A percentile compares a stretch with the other conserved stretches of the same genome.
These are phyloP conservation scores for Sporothrix humicola DNA, from an alignment of 2,329 filamentous ascomycete genomes.

Conservation along the genomic window DNA sequence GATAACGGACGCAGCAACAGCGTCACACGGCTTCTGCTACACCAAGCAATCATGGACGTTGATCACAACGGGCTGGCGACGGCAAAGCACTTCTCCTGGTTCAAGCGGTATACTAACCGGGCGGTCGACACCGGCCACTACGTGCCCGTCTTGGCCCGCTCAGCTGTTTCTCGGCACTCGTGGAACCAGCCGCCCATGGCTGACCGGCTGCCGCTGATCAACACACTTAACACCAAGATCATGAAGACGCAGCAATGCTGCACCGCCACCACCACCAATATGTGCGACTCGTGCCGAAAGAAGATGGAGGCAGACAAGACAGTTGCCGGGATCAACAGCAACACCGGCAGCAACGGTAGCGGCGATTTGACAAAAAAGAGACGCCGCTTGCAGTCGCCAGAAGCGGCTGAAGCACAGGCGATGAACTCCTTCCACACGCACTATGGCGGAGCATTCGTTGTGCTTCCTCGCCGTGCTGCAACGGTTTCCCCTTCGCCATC, in stretches of 20 bases:
- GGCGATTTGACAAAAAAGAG: conserved; percentile 24
- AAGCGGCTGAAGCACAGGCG: background rate
- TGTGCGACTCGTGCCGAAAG: conserved; percentile 18
- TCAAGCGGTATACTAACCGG: conserved; percentile 42
- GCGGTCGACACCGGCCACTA: conserved; percentile 43
- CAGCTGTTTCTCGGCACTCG: conserved; percentile 50
- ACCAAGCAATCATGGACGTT: conserved; percentile 83
- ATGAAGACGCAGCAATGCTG: conserved; percentile 24
- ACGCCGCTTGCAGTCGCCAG: conserved; percentile 20
- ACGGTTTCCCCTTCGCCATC: background rate
- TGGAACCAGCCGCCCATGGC: conserved; percentile 51
- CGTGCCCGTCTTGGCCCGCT: conserved; percentile 57
- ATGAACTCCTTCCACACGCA: background rate
- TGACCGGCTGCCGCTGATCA: conserved; percentile 50
- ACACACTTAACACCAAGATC: conserved; percentile 11
- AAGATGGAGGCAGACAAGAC: conserved; percentile 12
- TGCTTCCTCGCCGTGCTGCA: conserved; percentile 16
- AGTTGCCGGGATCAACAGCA: background rate
- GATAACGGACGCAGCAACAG: conserved; percentile 73
- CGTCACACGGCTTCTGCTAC: conserved; percentile 82
- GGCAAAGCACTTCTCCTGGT: conserved; percentile 31
- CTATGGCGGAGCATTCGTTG: conserved; percentile 25
- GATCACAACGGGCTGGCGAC: conserved; percentile 55
- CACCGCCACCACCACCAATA: background rate
- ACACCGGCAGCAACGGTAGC: no score